These are phyloP conservation scores for Rhynchospora breviuscula DNA, from an alignment of 176 grass and related monocot species.

Conservation along the genomic window DNA sequence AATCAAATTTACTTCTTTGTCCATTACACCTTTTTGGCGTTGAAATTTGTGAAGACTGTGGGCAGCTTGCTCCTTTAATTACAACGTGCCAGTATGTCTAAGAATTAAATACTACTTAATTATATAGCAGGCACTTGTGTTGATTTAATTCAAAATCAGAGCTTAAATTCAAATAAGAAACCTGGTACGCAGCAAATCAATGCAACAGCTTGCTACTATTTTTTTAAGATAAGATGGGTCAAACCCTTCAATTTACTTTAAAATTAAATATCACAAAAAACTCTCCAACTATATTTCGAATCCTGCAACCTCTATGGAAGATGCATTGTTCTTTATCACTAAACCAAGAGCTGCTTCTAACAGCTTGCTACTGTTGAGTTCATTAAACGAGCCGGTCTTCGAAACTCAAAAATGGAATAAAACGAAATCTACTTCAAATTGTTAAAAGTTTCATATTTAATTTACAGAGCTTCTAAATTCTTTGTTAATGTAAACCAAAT, in stretches of 20 bases:
- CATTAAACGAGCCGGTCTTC: neutral
- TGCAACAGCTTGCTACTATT: neutral
- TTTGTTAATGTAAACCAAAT: neutral
- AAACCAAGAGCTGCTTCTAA: too few species aligned
- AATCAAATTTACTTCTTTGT: constrained; percentile 20
- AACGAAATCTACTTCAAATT: neutral
- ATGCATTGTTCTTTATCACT: too few species aligned
- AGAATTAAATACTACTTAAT: neutral
- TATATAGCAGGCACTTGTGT: neutral
- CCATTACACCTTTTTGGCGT: neutral
- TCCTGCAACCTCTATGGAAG: too few species aligned
- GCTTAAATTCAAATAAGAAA: neutral
- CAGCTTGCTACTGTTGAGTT: too few species aligned
- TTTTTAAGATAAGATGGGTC: too few species aligned
- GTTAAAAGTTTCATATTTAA: neutral
- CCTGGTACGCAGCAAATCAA: neutral
- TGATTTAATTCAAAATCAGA: neutral
- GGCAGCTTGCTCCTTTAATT: neutral
- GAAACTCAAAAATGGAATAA: too few species aligned
- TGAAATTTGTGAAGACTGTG: constrained; percentile 9
- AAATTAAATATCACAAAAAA: too few species aligned
- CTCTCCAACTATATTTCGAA: too few species aligned
- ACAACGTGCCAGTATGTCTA: neutral
- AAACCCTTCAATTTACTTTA: too few species aligned
- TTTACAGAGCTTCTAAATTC: neutral